Evolutionary conservation across 805 yeast species (phyloP).

Genomic region (Candida coleopterorum): DNA sequence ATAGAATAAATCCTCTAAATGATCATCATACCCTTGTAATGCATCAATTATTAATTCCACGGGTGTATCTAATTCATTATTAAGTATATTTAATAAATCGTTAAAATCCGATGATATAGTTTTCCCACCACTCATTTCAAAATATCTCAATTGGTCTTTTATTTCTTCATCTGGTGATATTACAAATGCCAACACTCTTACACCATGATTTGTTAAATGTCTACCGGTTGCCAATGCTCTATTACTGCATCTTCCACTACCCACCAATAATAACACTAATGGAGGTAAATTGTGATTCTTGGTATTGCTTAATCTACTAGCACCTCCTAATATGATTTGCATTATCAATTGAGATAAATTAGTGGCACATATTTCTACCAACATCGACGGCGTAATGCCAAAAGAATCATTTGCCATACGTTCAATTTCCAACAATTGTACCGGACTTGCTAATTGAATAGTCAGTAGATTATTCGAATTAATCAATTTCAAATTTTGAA

Average conservation of each 20-base stretch:
- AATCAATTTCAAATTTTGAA: slow-evolving; percentile 15
- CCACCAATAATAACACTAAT: slow-evolving; percentile 61
- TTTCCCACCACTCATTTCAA: slow-evolving; percentile 67
- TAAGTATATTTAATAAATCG: slow-evolving; percentile 30
- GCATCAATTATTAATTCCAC: slow-evolving; percentile 80
- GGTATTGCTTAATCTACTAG: slow-evolving; percentile 52
- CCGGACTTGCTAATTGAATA: slow-evolving; percentile 68
- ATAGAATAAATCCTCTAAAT: slow-evolving; percentile 51
- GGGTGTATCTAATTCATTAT: slow-evolving; percentile 58
- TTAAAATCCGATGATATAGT: slow-evolving; percentile 31
- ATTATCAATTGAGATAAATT: slow-evolving; percentile 59
- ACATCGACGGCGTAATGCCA: slow-evolving; percentile 43
- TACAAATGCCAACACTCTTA: slow-evolving; percentile 56
- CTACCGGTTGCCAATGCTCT: slow-evolving; percentile 77
- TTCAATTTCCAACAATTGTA: slow-evolving; percentile 76
- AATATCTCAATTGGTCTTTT: slow-evolving; percentile 48
- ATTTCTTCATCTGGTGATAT: slow-evolving; percentile 37
- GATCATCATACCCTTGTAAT: slow-evolving; percentile 76
- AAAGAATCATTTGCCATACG: slow-evolving; percentile 46
- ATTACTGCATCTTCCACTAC: slow-evolving; percentile 72
- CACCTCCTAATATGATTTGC: slow-evolving; percentile 60
- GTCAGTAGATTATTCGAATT: slow-evolving; percentile 17
- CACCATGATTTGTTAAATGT: slow-evolving; percentile 69
- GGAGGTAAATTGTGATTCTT: slow-evolving; percentile 77
- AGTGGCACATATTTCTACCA: slow-evolving; percentile 65